Percentiles rank a stretch among this genome's conserved stretches.
Conservation (phyloP, 208 protist genomes). For the Lotmaria passim region DNA sequence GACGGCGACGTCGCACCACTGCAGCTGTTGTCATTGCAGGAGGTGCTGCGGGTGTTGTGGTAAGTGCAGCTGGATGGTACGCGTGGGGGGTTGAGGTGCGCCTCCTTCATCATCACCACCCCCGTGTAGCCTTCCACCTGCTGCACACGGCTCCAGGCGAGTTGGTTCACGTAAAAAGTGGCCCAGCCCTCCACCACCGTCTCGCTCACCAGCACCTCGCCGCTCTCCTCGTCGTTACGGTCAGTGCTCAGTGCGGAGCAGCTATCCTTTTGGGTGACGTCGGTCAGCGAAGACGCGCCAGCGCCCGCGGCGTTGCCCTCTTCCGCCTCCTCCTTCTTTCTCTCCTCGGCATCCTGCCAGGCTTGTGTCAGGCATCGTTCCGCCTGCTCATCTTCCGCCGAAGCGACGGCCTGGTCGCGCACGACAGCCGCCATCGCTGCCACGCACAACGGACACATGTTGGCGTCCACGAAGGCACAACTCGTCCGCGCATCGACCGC, state of each 20-base stretch:
- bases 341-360: constrained; percentile 30
- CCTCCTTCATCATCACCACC: constrained; percentile 41
- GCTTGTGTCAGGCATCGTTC: constrained; percentile 25
- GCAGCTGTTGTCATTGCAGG: background rate
- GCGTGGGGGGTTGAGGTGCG: constrained; percentile 13
- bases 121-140: constrained; percentile 66
- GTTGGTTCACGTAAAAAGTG: constrained; percentile 32
- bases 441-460: constrained; percentile 54
- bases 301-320: constrained; percentile 3
- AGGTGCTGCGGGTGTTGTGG: background rate
- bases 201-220: constrained; percentile 60
- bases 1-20: constrained; percentile 14
- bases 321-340: constrained; percentile 6
- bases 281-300: background rate
- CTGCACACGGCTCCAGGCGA: constrained; percentile 35
- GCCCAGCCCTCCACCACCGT: constrained; percentile 58
- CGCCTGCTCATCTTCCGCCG: constrained; percentile 45
- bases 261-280: background rate
- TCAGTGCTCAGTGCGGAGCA: background rate
- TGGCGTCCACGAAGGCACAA: constrained; percentile 33
- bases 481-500: constrained; percentile 21
- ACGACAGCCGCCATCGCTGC: constrained; percentile 49
- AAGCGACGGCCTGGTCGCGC: constrained; percentile 26
- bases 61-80: constrained; percentile 2
- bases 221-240: background rate